Evolutionary conservation across 352 stramenopile genomes (phyloP).

Genomic region (Globisporangium cylindrosporum): DNA sequence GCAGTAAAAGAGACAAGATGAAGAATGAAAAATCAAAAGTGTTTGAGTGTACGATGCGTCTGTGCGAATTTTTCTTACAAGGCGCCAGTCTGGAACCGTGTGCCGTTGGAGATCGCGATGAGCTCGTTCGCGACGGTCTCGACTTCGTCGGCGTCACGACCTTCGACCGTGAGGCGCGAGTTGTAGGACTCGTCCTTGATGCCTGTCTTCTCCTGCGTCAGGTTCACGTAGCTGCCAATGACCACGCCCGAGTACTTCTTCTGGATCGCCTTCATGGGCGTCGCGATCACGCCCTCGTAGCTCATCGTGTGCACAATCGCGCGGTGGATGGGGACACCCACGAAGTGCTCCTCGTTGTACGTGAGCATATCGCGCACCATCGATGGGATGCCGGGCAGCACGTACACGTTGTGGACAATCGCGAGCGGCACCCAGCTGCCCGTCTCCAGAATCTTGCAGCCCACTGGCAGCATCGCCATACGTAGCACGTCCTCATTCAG

Average conservation of each 20-base stretch:
- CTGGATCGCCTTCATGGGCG: slow-evolving; percentile 57
- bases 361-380: slow-evolving; percentile 84
- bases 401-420: slow-evolving; percentile 79
- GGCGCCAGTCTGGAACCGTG: slow-evolving; percentile 15
- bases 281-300: slow-evolving; percentile 70
- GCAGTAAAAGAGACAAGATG: neutral
- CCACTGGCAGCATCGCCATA: slow-evolving; percentile 67
- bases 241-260: slow-evolving; percentile 61
- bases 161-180: slow-evolving; percentile 67
- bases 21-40: neutral
- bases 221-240: slow-evolving; percentile 86
- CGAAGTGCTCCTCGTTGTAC: slow-evolving; percentile 74
- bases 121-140: slow-evolving; percentile 51
- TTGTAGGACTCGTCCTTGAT: slow-evolving; percentile 61
- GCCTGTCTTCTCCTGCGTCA: slow-evolving; percentile 52
- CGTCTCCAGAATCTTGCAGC: slow-evolving; percentile 52
- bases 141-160: slow-evolving; percentile 47
- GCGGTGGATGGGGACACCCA: slow-evolving; percentile 74
- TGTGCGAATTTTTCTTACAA: slow-evolving; percentile 51
- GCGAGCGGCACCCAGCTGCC: slow-evolving; percentile 74
- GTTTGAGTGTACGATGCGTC: neutral
- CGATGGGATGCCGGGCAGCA: slow-evolving; percentile 77
- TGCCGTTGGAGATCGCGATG: slow-evolving; percentile 22
- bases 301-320: slow-evolving; percentile 63
- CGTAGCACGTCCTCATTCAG: slow-evolving; percentile 69